Evolutionary conservation across 306 rosid species (phyloP), one percentile per base, ranked within the genome.

Genomic region (Cicer arietinum): DNA sequence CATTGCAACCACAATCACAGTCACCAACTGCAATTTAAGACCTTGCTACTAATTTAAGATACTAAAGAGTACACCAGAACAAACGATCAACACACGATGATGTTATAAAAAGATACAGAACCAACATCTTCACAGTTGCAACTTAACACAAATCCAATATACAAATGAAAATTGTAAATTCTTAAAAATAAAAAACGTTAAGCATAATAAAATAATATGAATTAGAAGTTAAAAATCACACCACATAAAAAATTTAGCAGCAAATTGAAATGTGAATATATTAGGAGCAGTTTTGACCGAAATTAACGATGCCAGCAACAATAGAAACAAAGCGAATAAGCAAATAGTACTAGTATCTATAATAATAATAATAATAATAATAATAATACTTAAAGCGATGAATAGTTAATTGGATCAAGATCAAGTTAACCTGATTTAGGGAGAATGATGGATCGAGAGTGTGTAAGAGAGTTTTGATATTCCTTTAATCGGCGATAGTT

Each of bases 351-450:
- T 30, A 30, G 37, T 30, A 30, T 30, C 30, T 25, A 25, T 25
- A 2, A 25, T 25, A 25, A 2, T 2, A 25, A 25, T 25, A 2
- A 25, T 25, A 25, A 2, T 2, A 25, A 25, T 25, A 25, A 25
- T 25, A 25, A 25, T 25, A 25, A 25, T 25, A 25, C 30, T 25
- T 25, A 13, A 68, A 12, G 11, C 4, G 51, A 6, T 39, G 51
- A 69, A 69, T 47, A 9, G 12, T 7, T 8, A 42, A 56, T 56
- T 5, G 18, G 67, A 81, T 16, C 3, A 22, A 8, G 67, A 73
- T 43, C 48, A 44, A 71, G 57, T 43, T 58, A 59, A 83, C 83
- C 86, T 69, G 81, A 51, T 64, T 54, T 45, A 53, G 10, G 30
- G 58, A 42, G 81, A 35, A 7, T 35, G 63, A 37, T 52, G 58